Base-by-base conservation (phyloP, 306 rosid species). In the Macrotyloma uniflorum region DNA sequence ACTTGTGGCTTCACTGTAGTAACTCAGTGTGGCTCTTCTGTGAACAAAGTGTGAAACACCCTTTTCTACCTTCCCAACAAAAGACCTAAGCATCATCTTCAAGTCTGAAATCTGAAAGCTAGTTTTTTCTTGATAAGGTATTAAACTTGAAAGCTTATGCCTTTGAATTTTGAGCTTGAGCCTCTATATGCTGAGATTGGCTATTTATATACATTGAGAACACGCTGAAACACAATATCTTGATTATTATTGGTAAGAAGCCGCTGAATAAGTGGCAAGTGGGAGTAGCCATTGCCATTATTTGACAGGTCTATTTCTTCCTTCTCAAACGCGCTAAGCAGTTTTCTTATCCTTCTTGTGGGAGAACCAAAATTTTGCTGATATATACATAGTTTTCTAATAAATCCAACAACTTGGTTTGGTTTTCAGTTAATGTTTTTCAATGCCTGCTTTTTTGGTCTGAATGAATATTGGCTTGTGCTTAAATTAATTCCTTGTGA, bases 1-100 rank as follows among this genome's bases (percentile, higher is more conserved):
- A 10, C 20, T 46, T 43, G 69, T 67, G 20, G 67, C 87, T 38
- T 79, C 74, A 8, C 26, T 42, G 2, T 47, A 74, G 68, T 73
- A 68, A 7, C 68, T 35, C 5, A 42, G 45, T 36, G 35, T n/a
- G 15, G 51, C 8, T 55, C 82, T 84, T 81, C 79, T 83, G 1
- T 82, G 30, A 24, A 67, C 57, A 19, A 67, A 55, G 49, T 62
- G 46, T 42, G 88, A 71, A 57, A 88, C 22, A 57, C 84, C 70
- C 84, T 76, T 88, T 9, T 77, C 85, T n/a, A 88, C 77, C 77
- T 76, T 82, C 14, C 72, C 67, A 30, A 53, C 66, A 19, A 86
- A 54, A 12, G 75, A 70, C 70, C 84, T 84, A 43, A 76, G 18
- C 33, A 23, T 63, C 89, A 61, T 86, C 74, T 69, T 61, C 30